Conservation (phyloP, 345 rosid genomes). For the Lepidium sativum region DNA sequence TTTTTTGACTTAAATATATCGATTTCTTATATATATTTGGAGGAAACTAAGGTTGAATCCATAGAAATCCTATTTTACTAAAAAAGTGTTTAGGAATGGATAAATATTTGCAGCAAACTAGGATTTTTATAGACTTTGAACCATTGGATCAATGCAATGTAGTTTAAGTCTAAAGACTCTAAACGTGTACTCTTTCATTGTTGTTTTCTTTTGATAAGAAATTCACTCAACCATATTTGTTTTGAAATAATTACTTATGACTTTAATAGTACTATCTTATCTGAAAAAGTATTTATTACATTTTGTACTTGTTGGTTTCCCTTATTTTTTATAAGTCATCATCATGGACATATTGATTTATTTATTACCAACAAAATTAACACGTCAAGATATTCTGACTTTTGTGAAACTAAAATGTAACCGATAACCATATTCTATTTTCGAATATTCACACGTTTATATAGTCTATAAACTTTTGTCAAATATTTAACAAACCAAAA, state of each 20-base stretch:
- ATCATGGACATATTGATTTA: neutral
- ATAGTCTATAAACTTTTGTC: neutral
- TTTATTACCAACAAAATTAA: neutral
- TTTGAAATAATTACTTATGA: neutral
- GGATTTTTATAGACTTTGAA: no score
- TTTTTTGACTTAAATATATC: no score
- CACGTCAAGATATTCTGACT: neutral
- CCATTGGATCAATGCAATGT: no score
- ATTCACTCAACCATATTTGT: neutral
- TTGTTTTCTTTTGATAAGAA: neutral
- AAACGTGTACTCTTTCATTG: no score
- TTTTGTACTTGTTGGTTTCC: neutral
- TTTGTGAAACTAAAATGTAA: neutral
- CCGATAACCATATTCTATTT: neutral
- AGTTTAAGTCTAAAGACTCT: no score
- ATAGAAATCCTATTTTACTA: no score
- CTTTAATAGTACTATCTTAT: neutral
- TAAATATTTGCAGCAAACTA: no score
- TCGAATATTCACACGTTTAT: neutral
- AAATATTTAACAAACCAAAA: no score
- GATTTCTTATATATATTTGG: no score
- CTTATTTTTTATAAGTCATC: neutral
- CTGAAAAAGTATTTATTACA: neutral
- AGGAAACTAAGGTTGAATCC: no score
- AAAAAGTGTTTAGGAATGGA: no score